Percentiles rank a stretch among this genome's conserved stretches.
Conservation (phyloP, 257 asterid genomes). For the Solanum bulbocastanum region DNA sequence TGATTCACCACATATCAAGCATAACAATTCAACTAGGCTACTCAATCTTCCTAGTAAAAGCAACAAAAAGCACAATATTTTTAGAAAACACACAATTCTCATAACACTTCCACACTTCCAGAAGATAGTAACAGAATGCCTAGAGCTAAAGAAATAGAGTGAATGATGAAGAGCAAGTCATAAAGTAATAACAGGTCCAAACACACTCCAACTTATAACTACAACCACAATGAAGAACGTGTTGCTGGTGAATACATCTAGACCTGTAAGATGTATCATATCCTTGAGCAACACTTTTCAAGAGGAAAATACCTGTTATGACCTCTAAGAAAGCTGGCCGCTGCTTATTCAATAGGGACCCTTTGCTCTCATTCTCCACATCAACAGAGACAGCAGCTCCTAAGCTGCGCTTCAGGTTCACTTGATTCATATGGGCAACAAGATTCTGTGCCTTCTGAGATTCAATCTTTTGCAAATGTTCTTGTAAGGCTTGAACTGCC, state of each 20-base stretch:
- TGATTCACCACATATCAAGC: not conserved
- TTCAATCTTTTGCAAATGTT: constrained; percentile 57
- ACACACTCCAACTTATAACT: not conserved
- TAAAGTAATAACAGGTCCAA: not conserved
- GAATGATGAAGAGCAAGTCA: not conserved
- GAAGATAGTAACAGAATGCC: not conserved
- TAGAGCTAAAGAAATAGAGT: not conserved
- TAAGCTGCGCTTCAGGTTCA: constrained; percentile 16
- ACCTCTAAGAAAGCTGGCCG: constrained; percentile 50
- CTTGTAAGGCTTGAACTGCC: constrained; percentile 75
- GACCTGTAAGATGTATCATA: not conserved
- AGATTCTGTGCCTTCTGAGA: constrained; percentile 21
- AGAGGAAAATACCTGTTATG: constrained; percentile 67
- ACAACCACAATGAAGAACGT: not conserved
- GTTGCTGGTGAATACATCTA: not conserved
- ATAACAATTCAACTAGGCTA: not conserved
- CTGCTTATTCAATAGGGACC: constrained; percentile 22
- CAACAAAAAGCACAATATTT: not conserved
- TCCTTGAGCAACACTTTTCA: not conserved
- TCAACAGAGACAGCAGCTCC: constrained; percentile 12
- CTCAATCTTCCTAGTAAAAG: not conserved
- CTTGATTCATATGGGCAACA: constrained; percentile 2
- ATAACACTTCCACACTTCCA: not conserved
- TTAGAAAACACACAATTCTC: not conserved
- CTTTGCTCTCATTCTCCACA: constrained; percentile 20